These are phyloP conservation scores for Pleurotus giganteus DNA, from an alignment of 768 basidiomycete species.

Conservation along the genomic window DNA sequence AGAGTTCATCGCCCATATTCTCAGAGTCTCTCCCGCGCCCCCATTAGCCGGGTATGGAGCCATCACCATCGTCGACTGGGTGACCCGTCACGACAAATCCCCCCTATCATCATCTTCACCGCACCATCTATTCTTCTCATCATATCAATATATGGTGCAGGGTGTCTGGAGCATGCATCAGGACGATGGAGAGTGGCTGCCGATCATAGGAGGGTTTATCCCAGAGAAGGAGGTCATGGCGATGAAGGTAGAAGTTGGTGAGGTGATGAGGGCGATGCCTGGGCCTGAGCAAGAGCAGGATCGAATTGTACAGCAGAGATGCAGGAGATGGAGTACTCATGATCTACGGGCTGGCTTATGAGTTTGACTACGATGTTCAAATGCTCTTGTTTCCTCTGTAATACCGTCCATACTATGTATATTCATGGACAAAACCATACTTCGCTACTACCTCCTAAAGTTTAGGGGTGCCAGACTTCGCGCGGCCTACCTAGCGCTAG, in stretches of 20 bases:
- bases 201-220: background rate
- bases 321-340: background rate
- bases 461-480: no score
- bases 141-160: background rate
- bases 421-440: no score
- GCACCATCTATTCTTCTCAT: background rate
- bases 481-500: no score
- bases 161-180: background rate
- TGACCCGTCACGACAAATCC: background rate
- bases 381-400: no score
- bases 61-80: background rate
- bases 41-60: background rate
- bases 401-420: no score
- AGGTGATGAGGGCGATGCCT: background rate
- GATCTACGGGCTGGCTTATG: background rate
- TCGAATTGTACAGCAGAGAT: background rate
- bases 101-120: background rate
- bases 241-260: background rate
- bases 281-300: background rate
- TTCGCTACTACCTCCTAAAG: no score
- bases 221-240: background rate
- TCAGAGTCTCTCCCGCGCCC: background rate
- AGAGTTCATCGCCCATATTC: background rate
- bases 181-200: background rate
- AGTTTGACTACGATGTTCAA: slow-evolving; percentile 20